Evolutionary conservation across 805 yeast genomes (phyloP).

Genomic region (Saccharomycopsis babjevae): DNA sequence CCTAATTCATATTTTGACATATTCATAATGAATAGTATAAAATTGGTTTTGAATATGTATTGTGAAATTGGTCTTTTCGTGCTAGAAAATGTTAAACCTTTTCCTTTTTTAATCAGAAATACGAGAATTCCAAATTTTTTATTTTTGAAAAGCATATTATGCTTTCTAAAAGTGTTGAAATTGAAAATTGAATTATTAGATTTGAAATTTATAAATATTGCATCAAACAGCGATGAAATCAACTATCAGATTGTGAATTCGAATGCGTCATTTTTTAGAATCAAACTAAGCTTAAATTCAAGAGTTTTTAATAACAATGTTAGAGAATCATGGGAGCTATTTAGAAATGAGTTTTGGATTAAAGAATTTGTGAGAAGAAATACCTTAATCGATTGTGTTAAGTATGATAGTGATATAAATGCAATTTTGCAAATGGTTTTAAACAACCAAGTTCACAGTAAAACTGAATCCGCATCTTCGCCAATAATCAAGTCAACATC

Average conservation of each 20-base stretch:
- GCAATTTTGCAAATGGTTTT: slow-evolving; percentile 16
- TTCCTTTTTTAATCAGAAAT: not conserved
- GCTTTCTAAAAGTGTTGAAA: slow-evolving; percentile 6
- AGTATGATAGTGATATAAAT: slow-evolving; percentile 13
- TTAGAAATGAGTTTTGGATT: slow-evolving; percentile 89
- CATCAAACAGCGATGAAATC: slow-evolving; percentile 11
- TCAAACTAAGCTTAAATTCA: slow-evolving; percentile 67
- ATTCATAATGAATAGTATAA: not conserved
- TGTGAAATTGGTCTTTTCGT: not conserved
- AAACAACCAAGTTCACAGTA: slow-evolving; percentile 5
- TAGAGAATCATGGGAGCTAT: slow-evolving; percentile 91
- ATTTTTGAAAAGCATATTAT: not conserved
- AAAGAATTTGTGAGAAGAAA: slow-evolving; percentile 62
- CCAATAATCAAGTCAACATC: not conserved
- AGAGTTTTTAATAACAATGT: slow-evolving; percentile 73
- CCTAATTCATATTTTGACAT: slow-evolving; percentile 11
- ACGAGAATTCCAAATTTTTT: not conserved
- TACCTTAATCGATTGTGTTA: slow-evolving; percentile 11
- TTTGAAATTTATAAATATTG: slow-evolving; percentile 3
- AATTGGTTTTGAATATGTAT: not conserved
- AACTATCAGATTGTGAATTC: slow-evolving; percentile 5
- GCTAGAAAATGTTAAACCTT: not conserved
- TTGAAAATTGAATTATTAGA: slow-evolving; percentile 10
- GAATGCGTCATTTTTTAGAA: slow-evolving; percentile 6
- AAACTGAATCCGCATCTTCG: not conserved